A percentile compares a stretch with the other conserved stretches of the same genome.
These are phyloP conservation scores for Neophaeococcomyces mojaviensis DNA, from an alignment of 2,329 filamentous ascomycete species.

Conservation along the genomic window DNA sequence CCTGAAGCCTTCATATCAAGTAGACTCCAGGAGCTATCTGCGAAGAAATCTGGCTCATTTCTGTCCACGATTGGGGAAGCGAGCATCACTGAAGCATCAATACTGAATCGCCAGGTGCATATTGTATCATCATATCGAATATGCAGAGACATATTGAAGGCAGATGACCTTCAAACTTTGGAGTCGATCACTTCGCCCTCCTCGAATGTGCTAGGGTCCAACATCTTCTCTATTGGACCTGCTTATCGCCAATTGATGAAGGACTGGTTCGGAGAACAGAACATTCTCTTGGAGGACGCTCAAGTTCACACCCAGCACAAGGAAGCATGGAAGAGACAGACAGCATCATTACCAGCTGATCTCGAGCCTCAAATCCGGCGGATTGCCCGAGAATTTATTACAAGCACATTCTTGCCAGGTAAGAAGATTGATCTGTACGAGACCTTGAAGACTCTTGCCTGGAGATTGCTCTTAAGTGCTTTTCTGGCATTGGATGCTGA, in stretches of 20 bases:
- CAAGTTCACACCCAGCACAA: neutral
- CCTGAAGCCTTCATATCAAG: neutral
- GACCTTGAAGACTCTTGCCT: conserved; percentile 21
- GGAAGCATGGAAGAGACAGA: neutral
- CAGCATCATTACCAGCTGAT: neutral
- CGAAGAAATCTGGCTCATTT: neutral
- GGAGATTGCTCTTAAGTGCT: conserved; percentile 19
- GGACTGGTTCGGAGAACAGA: conserved; percentile 7
- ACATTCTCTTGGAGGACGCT: conserved; percentile 7
- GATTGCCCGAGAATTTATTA: neutral
- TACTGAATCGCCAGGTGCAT: neutral
- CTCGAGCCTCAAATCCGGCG: neutral
- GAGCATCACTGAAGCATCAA: neutral
- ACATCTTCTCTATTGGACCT: too few relatives aligned
- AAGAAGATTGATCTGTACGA: conserved; percentile 23
- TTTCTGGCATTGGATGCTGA: conserved; percentile 15
- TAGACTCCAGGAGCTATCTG: neutral
- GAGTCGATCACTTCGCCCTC: neutral
- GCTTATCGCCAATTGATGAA: conserved; percentile 10
- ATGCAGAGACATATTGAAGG: neutral
- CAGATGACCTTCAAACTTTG: neutral
- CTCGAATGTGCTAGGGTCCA: too few relatives aligned
- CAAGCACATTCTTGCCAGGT: neutral
- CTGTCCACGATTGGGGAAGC: neutral
- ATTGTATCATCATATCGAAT: neutral